Base-by-base conservation (phyloP, 1,284 basidiomycete genomes). In the Apiotrichum akiyoshidainum region DNA sequence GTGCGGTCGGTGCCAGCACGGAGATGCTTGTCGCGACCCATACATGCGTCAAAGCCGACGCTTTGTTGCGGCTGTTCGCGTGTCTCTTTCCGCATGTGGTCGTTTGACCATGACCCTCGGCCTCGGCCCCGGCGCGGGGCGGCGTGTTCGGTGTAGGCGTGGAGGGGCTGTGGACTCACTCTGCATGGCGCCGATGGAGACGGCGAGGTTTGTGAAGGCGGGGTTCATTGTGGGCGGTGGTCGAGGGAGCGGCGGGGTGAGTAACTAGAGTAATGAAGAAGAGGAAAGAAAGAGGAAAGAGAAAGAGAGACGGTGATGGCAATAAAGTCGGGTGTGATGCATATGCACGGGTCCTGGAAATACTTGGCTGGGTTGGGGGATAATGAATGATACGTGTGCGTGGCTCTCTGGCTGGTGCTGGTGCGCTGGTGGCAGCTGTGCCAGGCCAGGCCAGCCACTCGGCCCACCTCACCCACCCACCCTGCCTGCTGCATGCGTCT, bases 141-240 rank as follows among this genome's bases (percentile, higher is more conserved):
- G 26, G 26, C 26, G 7, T 31, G 26, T 31, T 31, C 26, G 26
- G 26, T 7, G 26, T 31, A 7, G 26, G 26, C 26, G 26, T 31
- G 26, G 26, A 31, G 26, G 26, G 26, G 26, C 7, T 31, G 7
- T 31, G 26, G 26, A 74, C 81, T 60, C 58, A 89, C 90, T 69
- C 78, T 94, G 92, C 92, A 95, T 95, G 63, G 87, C 89, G 57
- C 86, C 90, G 68, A 96, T 86, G 55, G 90, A 92, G 71, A 95
- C 84, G 69, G 88, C 83, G 65, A 96, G 82, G 79, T 90, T 92
- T 65, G 80, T 77, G 54, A 83, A 60, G 14, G 76, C 76, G 50
- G 74, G 74, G 68, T 76, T 76, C 68, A 72, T 74, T 42, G 46
- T 62, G 64, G 37, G 26, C 26, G 26, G 13, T 44, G 19, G 42